phyloP scores from a whole-genome alignment of 164 flowering plant genomes.

The grape (Vitis vinifera) region DNA sequence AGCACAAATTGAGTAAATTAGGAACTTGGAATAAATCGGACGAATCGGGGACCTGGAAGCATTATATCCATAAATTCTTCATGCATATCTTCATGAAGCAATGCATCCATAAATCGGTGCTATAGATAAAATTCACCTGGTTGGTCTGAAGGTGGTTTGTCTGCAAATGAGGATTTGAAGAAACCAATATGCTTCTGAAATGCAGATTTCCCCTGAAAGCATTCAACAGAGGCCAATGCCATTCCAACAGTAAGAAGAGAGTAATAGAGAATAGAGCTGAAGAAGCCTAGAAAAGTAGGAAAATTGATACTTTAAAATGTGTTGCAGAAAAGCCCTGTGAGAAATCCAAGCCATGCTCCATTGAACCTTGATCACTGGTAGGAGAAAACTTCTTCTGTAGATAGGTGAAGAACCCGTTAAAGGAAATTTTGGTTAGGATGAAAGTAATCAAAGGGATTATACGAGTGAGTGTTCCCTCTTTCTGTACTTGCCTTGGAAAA shows the following conservation, averaged over 20 bases:
- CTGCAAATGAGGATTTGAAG: constrained; percentile 37
- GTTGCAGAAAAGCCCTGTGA: constrained; percentile 64
- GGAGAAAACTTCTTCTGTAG: constrained; percentile 33
- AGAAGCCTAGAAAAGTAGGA: background rate
- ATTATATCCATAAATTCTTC: background rate
- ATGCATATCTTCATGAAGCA: background rate
- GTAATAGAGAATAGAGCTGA: background rate
- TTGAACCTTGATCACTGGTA: constrained; percentile 28
- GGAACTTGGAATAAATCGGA: background rate
- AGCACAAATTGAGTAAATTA: constrained; percentile 1
- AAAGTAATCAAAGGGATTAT: background rate
- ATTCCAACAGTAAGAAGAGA: background rate
- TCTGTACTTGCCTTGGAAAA: constrained; percentile 47
- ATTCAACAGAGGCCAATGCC: background rate
- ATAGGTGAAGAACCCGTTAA: constrained; percentile 8
- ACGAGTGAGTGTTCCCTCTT: background rate
- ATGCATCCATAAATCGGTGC: background rate
- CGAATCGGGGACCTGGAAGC: too few species aligned
- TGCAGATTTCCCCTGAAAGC: constrained; percentile 48
- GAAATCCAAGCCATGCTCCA: constrained; percentile 36
- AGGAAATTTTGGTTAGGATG: background rate
- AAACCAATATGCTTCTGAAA: constrained; percentile 44
- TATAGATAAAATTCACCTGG: constrained; percentile 28
- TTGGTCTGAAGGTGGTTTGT: constrained; percentile 38
- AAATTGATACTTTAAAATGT: constrained; percentile 39